Conservation (phyloP, 73 alveolate species). For the Blepharisma japonicum region DNA sequence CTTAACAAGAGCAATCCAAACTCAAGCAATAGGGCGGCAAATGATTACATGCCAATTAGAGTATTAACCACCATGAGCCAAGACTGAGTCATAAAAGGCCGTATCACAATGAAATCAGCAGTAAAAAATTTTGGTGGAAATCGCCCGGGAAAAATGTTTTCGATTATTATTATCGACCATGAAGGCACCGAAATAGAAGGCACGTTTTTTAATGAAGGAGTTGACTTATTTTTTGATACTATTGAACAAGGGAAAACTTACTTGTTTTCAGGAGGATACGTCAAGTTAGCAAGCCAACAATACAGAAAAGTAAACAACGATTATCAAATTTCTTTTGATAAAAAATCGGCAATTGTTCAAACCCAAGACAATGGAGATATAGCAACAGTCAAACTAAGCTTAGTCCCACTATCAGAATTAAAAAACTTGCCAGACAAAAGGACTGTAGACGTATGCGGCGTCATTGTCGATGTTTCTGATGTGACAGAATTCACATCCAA, state of each 20-base stretch:
- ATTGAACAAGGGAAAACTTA: conserved; percentile 65
- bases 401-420: conserved; percentile 41
- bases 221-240: conserved; percentile 54
- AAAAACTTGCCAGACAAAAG: conserved; percentile 33
- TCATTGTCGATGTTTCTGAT: conserved; percentile 37
- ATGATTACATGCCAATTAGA: conserved; percentile 66
- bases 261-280: conserved; percentile 60
- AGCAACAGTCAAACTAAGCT: conserved; percentile 32
- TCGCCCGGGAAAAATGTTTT: conserved; percentile 63
- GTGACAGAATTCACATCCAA: conserved; percentile 33
- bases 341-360: conserved; percentile 45
- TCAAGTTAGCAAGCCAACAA: conserved; percentile 64
- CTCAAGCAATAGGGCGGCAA: no score
- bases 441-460: conserved; percentile 57
- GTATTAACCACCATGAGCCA: conserved; percentile 60
- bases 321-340: conserved; percentile 63
- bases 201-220: conserved; percentile 76
- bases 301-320: conserved; percentile 58
- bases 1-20: no score
- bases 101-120: conserved; percentile 66
- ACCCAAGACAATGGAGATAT: conserved; percentile 55
- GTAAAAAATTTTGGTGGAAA: conserved; percentile 60
- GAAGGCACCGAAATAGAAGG: conserved; percentile 65
- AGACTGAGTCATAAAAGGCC: conserved; percentile 79
- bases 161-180: conserved; percentile 68